Evolutionary conservation across 176 grass and related monocot genomes (phyloP).

Genomic region (Ensete glaucum): DNA sequence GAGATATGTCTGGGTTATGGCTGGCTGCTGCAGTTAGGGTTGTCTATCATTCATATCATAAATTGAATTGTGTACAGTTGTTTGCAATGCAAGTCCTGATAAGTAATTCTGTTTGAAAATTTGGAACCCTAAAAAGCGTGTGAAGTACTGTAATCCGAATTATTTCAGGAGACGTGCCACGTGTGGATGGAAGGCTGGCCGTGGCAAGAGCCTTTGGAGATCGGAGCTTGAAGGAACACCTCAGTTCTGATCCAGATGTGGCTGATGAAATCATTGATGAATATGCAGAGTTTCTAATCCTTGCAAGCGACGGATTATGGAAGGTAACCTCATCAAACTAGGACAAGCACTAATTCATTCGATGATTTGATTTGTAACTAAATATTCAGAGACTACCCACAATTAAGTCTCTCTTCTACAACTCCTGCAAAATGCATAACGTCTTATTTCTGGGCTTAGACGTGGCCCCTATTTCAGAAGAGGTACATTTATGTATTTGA

Average conservation of each 20-base stretch:
- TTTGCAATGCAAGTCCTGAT: no score
- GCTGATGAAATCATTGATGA: constrained; percentile 50
- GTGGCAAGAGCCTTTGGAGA: constrained; percentile 97
- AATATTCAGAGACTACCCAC: background rate
- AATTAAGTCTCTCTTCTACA: background rate
- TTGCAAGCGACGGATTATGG: constrained; percentile 96
- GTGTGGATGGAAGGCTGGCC: constrained; percentile 84
- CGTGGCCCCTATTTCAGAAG: no score
- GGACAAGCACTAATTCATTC: background rate
- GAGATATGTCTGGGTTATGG: no score
- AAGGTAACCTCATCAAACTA: constrained; percentile 42
- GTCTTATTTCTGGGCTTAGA: no score
- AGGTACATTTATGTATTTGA: no score
- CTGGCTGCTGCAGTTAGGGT: no score
- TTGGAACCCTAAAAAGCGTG: background rate
- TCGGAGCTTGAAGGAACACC: constrained; percentile 81
- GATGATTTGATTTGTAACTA: background rate
- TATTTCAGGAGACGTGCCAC: constrained; percentile 80
- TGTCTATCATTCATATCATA: no score
- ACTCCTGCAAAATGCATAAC: no score
- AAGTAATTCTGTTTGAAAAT: no score
- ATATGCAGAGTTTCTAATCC: constrained; percentile 61
- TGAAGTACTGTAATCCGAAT: background rate
- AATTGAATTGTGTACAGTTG: no score
- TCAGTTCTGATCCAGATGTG: constrained; percentile 81